Base-by-base conservation (phyloP, 176 grass and related monocot genomes). In the Zoysia pacifica region DNA sequence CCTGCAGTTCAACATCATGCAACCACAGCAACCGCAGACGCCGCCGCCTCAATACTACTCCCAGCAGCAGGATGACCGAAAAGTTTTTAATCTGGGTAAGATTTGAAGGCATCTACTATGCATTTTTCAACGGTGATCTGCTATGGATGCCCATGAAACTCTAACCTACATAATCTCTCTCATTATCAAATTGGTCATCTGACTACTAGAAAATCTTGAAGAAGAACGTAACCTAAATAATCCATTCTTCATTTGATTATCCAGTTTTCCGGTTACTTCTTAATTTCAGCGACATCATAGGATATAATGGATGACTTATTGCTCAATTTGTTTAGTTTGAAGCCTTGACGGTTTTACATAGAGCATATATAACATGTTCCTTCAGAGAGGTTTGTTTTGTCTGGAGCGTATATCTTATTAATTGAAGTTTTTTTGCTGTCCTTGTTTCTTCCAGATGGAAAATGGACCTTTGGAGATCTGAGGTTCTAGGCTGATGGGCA, bases 1-100 rank as follows among this genome's bases (percentile, higher is more conserved):
- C 76, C 79, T 94, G 55, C 90, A 92, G 70, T 91, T 91, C 47
- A 91, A 93, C 78, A 82, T 94, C 70, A 78, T 92, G 83, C 91
- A 88, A 62, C 91, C 81, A 36, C 85, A 61, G 8, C 58, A 61
- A 19, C 55, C 7, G 55, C 53, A 18, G 53, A 7, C 19, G 5
- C 8, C 6, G n/a, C 58, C 58, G 0, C 7, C 76, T 80, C 87
- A 90, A 50, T 84, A 91, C 49, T 94, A 89, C 66, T 36, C 74
- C 15, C 75, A 83, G 20, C 91, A 84, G 70, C 83, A 92, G 86
- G 76, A 79, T 4, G 75, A 89, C 48, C 42, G 77, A 81, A 91
- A 82, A 74, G 69, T 58, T 81, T 97, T 73, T 70, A 87, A 49
- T 51, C 83, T 5, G 79, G 95, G 87, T 94, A 89, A 81, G 65